Evolutionary conservation across 2,329 filamentous ascomycete genomes (phyloP), one percentile per base, ranked within the genome.

Genomic region (Sarocladiaceae sp.): DNA sequence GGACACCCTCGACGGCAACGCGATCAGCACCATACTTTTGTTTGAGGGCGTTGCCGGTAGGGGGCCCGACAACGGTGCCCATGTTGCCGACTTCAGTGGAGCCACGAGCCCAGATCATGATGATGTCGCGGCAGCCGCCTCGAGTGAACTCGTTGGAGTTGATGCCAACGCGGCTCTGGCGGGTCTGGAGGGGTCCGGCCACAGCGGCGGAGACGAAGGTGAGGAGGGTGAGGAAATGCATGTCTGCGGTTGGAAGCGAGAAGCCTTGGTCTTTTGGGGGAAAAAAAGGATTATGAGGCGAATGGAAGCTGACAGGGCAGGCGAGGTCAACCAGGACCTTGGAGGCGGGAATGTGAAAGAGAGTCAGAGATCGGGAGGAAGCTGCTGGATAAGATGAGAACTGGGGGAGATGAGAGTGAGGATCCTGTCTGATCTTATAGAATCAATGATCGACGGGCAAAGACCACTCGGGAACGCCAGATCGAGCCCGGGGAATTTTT

Each of bases 1-100:
- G 58, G 26, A 69, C 50, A 9, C 51, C 51, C 45, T 53, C 45
- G 43, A 51, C 51, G 3, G 51, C 50, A n/a, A 53, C 48, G 26
- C 49, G 50, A 12, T 43, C 33, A 18, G 44, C 47, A 24, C 47
- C 47, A 40, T 32, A 43, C 13, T 27, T 26, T 13, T 3, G n/a
- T 27, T 43, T 53, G 48, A 53, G 40, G 15, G 20, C 33, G 48
- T 53, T 52, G 50, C 46, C 51, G 9, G 51, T 52, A 1, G 27
- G 50, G 9, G 51, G 51, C 2, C 51, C 51, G 43, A 49, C 50
- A 21, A 53, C 45, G 31, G 47, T 48, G 35, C 51, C 51, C 50
- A 53, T 51, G 46, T 53, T 51, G 31, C 49, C 43, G n/a, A 46
- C 34, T 35, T 57, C 53, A 20, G 40, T 48, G 5, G 55, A 51